phyloP scores from a whole-genome alignment of 257 asterid species.

The Nicotiana undulata region DNA sequence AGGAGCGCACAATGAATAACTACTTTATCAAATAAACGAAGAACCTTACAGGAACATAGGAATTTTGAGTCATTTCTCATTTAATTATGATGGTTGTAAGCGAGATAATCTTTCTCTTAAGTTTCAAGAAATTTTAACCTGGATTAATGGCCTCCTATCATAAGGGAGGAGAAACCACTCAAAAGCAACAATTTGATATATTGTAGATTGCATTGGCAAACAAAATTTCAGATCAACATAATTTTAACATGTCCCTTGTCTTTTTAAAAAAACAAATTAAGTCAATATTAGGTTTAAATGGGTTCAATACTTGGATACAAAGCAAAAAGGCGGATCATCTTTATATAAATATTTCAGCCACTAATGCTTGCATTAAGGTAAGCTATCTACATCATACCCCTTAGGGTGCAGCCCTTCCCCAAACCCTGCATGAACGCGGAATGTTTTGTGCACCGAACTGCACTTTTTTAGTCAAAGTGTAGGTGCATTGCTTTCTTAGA shows the following conservation, averaged over 20 bases:
- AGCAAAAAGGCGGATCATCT: not conserved
- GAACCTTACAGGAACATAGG: not conserved
- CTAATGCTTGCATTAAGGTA: too few species aligned
- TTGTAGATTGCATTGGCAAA: not conserved
- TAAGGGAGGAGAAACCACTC: not conserved
- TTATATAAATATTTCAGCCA: not conserved
- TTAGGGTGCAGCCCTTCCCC: too few species aligned
- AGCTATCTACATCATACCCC: too few species aligned
- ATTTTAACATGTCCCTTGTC: slow-evolving; percentile 1
- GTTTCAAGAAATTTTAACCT: not conserved
- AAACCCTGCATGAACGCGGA: too few species aligned
- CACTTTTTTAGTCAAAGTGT: too few species aligned
- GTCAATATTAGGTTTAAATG: not conserved
- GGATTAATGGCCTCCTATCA: not conserved
- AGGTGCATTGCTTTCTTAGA: not conserved
- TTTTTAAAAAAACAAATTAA: not conserved
- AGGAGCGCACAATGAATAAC: not conserved
- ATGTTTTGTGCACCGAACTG: too few species aligned
- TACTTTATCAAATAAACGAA: not conserved
- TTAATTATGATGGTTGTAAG: not conserved
- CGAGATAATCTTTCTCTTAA: not conserved
- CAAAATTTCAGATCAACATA: not conserved
- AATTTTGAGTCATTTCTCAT: not conserved
- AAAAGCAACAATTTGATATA: not conserved
- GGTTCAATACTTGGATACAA: not conserved